These are phyloP conservation scores for Pseudozyma tsukubaensis DNA, from an alignment of 1,284 basidiomycete species.

Conservation along the genomic window DNA sequence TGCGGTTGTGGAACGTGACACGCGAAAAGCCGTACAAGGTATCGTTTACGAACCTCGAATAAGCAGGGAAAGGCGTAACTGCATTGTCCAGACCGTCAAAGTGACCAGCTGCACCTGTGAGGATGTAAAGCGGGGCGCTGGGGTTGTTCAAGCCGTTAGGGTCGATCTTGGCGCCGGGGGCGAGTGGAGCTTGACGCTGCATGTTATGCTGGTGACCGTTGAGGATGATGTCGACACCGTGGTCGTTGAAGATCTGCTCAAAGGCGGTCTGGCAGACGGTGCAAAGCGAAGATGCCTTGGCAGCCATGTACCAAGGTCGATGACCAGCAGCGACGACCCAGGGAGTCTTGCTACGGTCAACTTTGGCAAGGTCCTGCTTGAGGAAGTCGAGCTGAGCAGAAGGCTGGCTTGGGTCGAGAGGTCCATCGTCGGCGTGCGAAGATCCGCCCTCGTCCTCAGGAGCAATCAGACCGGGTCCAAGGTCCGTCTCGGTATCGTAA, in stretches of 20 bases:
- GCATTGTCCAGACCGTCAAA: no score
- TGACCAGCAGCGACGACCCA: slow-evolving; percentile 69
- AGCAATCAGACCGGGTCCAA: slow-evolving; percentile 19
- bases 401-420: slow-evolving; percentile 2
- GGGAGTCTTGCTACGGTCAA: slow-evolving; percentile 67
- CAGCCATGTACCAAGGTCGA: slow-evolving; percentile 56
- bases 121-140: slow-evolving; percentile 48
- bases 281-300: slow-evolving; percentile 32
- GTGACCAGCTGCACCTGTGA: no score
- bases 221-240: slow-evolving; percentile 63
- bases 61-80: no score
- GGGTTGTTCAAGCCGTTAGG: slow-evolving; percentile 51
- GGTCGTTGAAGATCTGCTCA: slow-evolving; percentile 63
- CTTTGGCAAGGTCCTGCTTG: slow-evolving; percentile 64
- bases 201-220: slow-evolving; percentile 68
- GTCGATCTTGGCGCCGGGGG: slow-evolving; percentile 48
- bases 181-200: slow-evolving; percentile 62
- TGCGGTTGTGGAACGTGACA: no score
- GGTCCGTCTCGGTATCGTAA: slow-evolving; percentile 49
- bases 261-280: slow-evolving; percentile 65
- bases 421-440: slow-evolving; percentile 16
- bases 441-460: slow-evolving; percentile 44
- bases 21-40: no score
- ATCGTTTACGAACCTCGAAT: no score
- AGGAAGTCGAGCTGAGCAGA: slow-evolving; percentile 38